Conservation (phyloP, 495 filamentous ascomycete genomes). For the Hyaloscypha hepaticicola region DNA sequence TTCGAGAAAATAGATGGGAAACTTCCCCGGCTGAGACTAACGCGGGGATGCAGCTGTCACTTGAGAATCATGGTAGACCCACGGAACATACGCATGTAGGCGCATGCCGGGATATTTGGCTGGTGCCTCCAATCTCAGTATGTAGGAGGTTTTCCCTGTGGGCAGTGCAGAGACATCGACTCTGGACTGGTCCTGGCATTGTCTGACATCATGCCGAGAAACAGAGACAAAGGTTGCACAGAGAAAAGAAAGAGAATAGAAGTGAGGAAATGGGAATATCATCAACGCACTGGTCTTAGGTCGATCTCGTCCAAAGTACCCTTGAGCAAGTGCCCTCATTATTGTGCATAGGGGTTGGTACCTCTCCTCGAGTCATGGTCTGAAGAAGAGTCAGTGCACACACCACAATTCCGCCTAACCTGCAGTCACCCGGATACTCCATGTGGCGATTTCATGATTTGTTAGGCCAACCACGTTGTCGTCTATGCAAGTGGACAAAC, state of each 20-base stretch:
- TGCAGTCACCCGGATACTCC: constrained; percentile 22
- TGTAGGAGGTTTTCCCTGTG: not conserved
- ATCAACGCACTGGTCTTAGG: not conserved
- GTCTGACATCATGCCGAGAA: constrained; percentile 1
- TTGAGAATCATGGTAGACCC: constrained; percentile 26
- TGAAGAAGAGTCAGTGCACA: constrained; percentile 23
- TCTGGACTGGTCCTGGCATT: constrained; percentile 5
- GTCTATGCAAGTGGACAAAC: constrained; percentile 34
- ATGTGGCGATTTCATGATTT: constrained; percentile 17
- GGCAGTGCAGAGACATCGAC: constrained; percentile 1
- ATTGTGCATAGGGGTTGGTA: not conserved
- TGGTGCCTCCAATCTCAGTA: not conserved
- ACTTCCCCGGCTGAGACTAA: constrained; percentile 34
- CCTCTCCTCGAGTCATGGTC: constrained; percentile 35
- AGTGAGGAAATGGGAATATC: not conserved
- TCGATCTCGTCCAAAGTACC: not conserved
- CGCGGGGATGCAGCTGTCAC: constrained; percentile 41
- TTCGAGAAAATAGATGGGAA: constrained; percentile 30
- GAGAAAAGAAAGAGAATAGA: not conserved
- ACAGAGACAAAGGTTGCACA: not conserved
- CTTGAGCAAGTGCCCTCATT: not conserved
- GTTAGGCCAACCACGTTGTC: constrained; percentile 32
- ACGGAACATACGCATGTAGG: constrained; percentile 23
- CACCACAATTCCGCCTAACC: constrained; percentile 12
- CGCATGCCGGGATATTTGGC: constrained; percentile 11